phyloP scores from a whole-genome alignment of 345 rosid genomes.

The Syzygium oleosum region DNA sequence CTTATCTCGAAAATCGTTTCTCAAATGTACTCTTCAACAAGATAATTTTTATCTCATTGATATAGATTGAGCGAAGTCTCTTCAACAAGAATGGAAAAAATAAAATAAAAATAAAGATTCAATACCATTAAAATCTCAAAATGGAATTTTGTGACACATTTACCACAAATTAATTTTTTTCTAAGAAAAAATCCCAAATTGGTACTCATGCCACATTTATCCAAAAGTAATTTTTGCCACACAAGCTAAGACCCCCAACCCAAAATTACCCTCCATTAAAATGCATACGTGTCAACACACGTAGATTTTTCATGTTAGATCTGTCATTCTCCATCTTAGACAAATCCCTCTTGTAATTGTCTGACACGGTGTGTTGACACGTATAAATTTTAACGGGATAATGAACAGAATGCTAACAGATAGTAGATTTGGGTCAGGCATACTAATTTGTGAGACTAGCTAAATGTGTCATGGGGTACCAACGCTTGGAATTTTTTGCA shows the following conservation, averaged over 20 bases:
- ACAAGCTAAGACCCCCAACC: not conserved
- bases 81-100: not conserved
- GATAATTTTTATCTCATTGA: not conserved
- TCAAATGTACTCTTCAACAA: not conserved
- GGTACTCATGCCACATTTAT: not conserved
- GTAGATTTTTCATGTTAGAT: not conserved
- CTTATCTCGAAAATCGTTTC: not conserved
- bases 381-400: not conserved
- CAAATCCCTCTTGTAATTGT: rapidly evolving
- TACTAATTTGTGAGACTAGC: not conserved
- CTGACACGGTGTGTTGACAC: not conserved
- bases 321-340: not conserved
- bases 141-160: not conserved
- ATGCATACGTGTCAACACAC: not conserved
- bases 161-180: no score
- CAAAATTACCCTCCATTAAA: not conserved
- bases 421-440: not conserved
- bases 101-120: not conserved
- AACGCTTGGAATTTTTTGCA: no score
- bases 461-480: not conserved
- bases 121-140: not conserved
- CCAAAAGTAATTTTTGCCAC: not conserved
- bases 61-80: not conserved
- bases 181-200: not conserved
- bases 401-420: not conserved